Base-by-base conservation (phyloP, 495 filamentous ascomycete species). In the Hypoxylon trugodes region DNA sequence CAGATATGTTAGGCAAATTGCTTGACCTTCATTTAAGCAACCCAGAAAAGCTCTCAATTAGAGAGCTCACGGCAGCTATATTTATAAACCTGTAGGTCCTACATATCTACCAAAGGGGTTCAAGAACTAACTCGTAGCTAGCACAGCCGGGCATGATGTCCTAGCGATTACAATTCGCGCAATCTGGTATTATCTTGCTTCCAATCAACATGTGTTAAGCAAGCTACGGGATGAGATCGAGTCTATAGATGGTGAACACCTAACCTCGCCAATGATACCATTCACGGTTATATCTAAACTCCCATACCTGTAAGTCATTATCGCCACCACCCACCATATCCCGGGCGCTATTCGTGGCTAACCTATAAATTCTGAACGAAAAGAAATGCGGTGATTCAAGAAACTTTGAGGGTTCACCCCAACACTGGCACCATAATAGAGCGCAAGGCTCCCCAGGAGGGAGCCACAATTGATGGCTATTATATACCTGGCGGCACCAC, bases 91-190 rank as follows among this genome's bases (percentile, higher is more conserved):
- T 37, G 35, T 37, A 13, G 16, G 35, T 37, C 0, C 35, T 37
- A 37, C 16, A 1, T 37, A 5, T 37, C 16, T 13, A 37, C 35
- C n/a, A n/a, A n/a, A n/a, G n/a, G n/a, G n/a, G 4, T 59, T 45
- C 24, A 47, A 33, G 12, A 43, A 59, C 22, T 30, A 50, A 47
- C 52, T 53, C 25, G 35, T 37, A n/a, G 9, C 13, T 12, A 59
- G 56, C 7, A 48, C 22, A 4, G 32, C 56, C 25, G 84, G 84
- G 0, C 79, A 77, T 2, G 84, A 88, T 52, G 86, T 84, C 0
- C 84, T 83, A 0, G 80, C 82, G 1, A 82, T 85, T 56, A 78
- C 74, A 21, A 69, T 87, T 0, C 79, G 76, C 2, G 63, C 76
- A 6, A 80, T 83, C 12, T 70, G 85, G 38, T 85, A 87, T 64